Conservation (phyloP, 768 basidiomycete species). For the Collybia sordida region DNA sequence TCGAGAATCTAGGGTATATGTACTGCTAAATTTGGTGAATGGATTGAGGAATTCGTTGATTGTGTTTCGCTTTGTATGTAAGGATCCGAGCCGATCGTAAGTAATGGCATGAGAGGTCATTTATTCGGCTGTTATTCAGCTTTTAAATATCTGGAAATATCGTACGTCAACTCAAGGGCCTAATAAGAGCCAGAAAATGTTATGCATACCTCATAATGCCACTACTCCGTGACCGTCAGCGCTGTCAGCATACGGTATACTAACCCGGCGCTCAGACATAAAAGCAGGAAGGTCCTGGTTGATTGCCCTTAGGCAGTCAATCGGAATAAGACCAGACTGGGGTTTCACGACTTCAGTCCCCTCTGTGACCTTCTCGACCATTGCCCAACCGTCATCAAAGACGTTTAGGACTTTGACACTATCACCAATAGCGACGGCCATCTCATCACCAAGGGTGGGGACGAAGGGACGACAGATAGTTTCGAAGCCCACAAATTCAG, state of each 20-base stretch:
- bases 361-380: conserved; percentile 47
- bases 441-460: conserved; percentile 59
- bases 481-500: conserved; percentile 42
- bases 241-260: conserved; percentile 17
- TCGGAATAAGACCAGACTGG: conserved; percentile 56
- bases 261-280: conserved; percentile 47
- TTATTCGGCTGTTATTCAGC: no score
- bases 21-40: no score
- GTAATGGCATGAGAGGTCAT: no score
- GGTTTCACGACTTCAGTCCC: conserved; percentile 14
- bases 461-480: conserved; percentile 54
- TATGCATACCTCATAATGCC: conserved; percentile 9
- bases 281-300: conserved; percentile 48
- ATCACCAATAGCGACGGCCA: conserved; percentile 51
- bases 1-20: no score
- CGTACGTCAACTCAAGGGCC: no score
- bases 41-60: no score
- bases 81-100: no score
- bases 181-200: no score
- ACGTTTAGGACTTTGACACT: conserved; percentile 48
- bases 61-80: no score
- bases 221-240: neutral
- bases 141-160: no score
- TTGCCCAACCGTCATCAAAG: conserved; percentile 74
- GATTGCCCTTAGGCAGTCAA: conserved; percentile 61